Evolutionary conservation across 148 eudicot species (phyloP).

Genomic region (Vaccinium myrtillus): DNA sequence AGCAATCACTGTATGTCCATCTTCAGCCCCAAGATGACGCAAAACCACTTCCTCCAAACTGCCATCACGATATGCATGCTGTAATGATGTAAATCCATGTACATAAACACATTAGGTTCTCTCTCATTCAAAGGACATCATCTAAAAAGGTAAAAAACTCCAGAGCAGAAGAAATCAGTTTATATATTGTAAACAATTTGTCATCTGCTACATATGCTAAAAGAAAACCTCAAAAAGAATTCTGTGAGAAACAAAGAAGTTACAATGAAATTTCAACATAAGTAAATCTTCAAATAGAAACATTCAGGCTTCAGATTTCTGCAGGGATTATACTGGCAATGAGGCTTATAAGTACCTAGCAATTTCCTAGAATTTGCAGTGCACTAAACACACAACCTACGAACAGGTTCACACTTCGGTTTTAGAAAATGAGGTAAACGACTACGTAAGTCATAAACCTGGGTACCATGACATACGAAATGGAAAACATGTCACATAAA

Average conservation of each 20-base stretch:
- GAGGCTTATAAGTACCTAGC: neutral
- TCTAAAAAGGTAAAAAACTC: neutral
- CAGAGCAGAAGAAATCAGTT: neutral
- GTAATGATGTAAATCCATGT: conserved; percentile 18
- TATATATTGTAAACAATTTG: neutral
- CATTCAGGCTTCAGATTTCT: neutral
- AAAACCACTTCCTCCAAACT: conserved; percentile 71
- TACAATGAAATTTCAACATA: neutral
- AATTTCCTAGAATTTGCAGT: neutral
- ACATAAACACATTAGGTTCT: neutral
- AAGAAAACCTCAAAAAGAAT: neutral
- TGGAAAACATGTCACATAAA: neutral
- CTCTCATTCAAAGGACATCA: conserved; percentile 3
- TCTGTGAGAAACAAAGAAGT: neutral
- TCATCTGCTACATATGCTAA: neutral
- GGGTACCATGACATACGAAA: neutral
- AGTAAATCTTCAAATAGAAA: neutral
- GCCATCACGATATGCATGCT: conserved; percentile 89
- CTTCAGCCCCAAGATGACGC: conserved; percentile 80
- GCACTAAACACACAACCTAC: neutral
- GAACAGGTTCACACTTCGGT: neutral
- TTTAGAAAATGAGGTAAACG: neutral
- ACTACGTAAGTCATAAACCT: neutral
- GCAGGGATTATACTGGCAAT: neutral
- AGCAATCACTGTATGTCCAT: conserved; percentile 68